Evolutionary conservation across 129 eudicot genomes (phyloP).

Genomic region (Arctium minus): DNA sequence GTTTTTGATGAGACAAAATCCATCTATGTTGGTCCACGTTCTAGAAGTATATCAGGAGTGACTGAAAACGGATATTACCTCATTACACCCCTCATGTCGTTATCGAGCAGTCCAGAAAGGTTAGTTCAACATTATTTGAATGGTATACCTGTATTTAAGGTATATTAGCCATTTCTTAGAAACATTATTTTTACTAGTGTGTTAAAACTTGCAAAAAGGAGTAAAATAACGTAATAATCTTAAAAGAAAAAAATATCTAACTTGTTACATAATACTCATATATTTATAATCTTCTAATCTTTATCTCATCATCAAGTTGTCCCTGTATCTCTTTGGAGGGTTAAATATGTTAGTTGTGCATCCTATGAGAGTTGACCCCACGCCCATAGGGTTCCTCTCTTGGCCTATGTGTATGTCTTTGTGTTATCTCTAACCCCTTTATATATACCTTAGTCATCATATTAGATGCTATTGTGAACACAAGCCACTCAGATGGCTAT

Average conservation of each 20-base stretch:
- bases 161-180: background rate
- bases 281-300: background rate
- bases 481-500: too few species aligned
- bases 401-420: too few species aligned
- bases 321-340: too few species aligned
- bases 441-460: too few species aligned
- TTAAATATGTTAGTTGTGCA: too few species aligned
- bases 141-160: background rate
- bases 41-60: slow-evolving; percentile 96
- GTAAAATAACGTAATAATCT: background rate
- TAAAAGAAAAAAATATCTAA: too few species aligned
- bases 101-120: slow-evolving; percentile 62
- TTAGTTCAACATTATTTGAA: slow-evolving; percentile 21
- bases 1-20: slow-evolving; percentile 77
- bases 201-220: background rate
- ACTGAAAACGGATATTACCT: slow-evolving; percentile 92
- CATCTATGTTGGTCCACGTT: slow-evolving; percentile 83
- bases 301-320: background rate
- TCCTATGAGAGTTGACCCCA: too few species aligned
- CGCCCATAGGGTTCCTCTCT: too few species aligned
- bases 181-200: background rate
- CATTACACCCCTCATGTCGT: slow-evolving; percentile 76
- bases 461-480: too few species aligned
- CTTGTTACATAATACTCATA: background rate
- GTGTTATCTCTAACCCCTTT: too few species aligned